Evolutionary conservation across 2,329 filamentous ascomycete genomes (phyloP).

Genomic region (Fusarium equiseti): DNA sequence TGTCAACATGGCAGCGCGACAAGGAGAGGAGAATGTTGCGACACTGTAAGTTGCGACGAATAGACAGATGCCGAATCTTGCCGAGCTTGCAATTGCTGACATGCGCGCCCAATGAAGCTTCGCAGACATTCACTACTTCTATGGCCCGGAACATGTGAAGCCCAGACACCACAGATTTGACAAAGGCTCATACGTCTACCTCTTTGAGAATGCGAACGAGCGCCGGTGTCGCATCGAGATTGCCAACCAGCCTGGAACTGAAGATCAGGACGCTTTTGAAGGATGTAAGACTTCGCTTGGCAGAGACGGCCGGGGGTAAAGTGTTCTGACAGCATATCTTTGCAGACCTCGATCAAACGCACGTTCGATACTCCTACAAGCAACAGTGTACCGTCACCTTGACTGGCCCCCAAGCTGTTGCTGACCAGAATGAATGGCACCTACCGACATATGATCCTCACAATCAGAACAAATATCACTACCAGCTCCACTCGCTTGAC

Average conservation of each 20-base stretch:
- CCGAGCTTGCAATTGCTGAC: conserved; percentile 20
- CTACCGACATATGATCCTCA: conserved; percentile 77
- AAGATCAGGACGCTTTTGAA: conserved; percentile 83
- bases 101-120: conserved; percentile 64
- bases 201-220: conserved; percentile 79
- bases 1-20: conserved; percentile 58
- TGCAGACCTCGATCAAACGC: conserved; percentile 73
- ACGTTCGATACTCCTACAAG: conserved; percentile 78
- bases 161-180: conserved; percentile 86
- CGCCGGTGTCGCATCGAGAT: conserved; percentile 79
- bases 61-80: neutral
- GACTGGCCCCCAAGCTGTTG: conserved; percentile 66
- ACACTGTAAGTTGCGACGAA: conserved; percentile 59
- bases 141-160: conserved; percentile 72
- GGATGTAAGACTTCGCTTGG: conserved; percentile 69
- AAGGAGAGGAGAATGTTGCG: conserved; percentile 64
- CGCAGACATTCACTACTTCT: conserved; percentile 83
- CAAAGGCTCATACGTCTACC: conserved; percentile 82
- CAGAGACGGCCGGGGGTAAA: conserved; percentile 18
- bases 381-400: conserved; percentile 79
- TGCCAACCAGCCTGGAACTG: conserved; percentile 78
- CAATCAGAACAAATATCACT: conserved; percentile 83
- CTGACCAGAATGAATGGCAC: conserved; percentile 75
- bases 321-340: conserved; percentile 20
- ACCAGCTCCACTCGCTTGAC: conserved; percentile 80